phyloP scores from a whole-genome alignment of 306 rosid species.

The Glycine latifolia region DNA sequence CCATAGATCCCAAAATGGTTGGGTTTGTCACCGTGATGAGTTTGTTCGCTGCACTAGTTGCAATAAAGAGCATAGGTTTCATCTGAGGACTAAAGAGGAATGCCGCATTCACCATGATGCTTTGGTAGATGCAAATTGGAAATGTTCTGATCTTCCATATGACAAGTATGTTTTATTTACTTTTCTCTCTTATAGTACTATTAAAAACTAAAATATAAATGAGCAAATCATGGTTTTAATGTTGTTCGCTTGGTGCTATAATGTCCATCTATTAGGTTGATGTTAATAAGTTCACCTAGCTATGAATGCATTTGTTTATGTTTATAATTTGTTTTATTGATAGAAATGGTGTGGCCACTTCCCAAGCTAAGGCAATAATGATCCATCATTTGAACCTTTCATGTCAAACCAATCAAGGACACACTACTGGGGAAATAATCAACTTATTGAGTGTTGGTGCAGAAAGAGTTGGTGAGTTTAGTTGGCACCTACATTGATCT shows the following conservation, averaged over 20 bases:
- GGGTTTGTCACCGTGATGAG: conserved; percentile 87
- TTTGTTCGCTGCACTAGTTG: conserved; percentile 78
- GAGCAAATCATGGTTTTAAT: conserved; percentile 26
- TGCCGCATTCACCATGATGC: conserved; percentile 93
- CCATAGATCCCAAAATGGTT: conserved; percentile 71
- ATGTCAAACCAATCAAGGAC: too few species aligned
- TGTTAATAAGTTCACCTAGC: conserved; percentile 17
- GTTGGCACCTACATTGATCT: too few species aligned
- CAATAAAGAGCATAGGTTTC: conserved; percentile 91
- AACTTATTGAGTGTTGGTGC: too few species aligned
- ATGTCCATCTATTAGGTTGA: background rate
- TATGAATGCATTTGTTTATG: background rate
- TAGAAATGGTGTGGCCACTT: background rate
- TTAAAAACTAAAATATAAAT: background rate
- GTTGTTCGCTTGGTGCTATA: conserved; percentile 19
- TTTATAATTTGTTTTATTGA: background rate
- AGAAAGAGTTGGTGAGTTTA: too few species aligned
- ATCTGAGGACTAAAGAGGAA: conserved; percentile 88
- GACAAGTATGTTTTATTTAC: conserved; percentile 73
- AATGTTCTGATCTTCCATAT: conserved; percentile 81
- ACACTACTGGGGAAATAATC: too few species aligned
- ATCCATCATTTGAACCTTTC: background rate
- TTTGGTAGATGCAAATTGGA: conserved; percentile 80
- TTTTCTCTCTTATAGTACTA: background rate
- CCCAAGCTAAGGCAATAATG: background rate